phyloP scores from a whole-genome alignment of 179 eudicot genomes.

The Camellia oleifera region DNA sequence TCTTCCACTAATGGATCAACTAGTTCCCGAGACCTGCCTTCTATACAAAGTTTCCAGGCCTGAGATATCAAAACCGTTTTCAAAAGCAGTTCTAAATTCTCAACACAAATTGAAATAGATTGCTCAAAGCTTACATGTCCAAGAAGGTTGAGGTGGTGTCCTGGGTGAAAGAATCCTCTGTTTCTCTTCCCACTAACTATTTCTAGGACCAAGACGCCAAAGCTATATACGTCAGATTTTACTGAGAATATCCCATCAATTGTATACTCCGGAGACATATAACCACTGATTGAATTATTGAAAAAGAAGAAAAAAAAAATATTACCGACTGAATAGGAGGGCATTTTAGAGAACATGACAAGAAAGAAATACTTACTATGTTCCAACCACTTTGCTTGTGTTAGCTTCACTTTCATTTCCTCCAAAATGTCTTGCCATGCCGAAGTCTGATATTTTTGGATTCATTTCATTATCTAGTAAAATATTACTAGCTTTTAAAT shows the following conservation, averaged over 20 bases:
- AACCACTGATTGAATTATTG: conserved; percentile 13
- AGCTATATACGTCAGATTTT: conserved; percentile 35
- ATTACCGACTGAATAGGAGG: too few species aligned
- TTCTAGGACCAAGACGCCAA: conserved; percentile 31
- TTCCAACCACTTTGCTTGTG: conserved; percentile 34
- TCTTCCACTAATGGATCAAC: neutral
- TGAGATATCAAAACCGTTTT: neutral
- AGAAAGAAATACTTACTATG: conserved; percentile 24
- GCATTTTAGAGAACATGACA: neutral
- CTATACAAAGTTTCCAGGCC: conserved; percentile 10
- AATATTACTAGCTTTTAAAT: conserved; percentile 34
- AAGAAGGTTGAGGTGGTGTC: conserved; percentile 29
- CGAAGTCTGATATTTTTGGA: conserved; percentile 41
- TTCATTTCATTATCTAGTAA: conserved; percentile 30
- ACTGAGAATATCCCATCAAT: conserved; percentile 23
- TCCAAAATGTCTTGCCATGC: conserved; percentile 32
- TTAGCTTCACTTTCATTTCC: conserved; percentile 23
- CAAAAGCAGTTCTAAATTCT: too few species aligned
- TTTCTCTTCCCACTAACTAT: conserved; percentile 30
- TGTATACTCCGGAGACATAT: conserved; percentile 38
- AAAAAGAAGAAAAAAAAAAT: neutral
- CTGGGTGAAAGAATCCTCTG: conserved; percentile 18
- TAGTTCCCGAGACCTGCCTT: conserved; percentile 20
- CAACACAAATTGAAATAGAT: too few species aligned
- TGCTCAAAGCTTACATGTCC: conserved; percentile 29